A percentile compares a stretch with the other conserved stretches of the same genome.
Conservation (phyloP, 345 rosid genomes). For the Leavenworthia alabamica region DNA sequence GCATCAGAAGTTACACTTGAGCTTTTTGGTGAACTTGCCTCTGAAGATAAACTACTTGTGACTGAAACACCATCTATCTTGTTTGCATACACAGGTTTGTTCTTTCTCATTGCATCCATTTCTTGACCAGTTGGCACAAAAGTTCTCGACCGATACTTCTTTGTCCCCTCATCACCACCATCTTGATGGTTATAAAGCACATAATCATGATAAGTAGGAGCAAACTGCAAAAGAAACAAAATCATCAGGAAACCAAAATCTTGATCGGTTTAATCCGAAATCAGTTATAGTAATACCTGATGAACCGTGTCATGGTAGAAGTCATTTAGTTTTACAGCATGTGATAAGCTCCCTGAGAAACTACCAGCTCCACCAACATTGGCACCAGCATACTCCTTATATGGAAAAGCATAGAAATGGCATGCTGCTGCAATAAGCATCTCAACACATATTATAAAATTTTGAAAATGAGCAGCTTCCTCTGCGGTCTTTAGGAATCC, state of each 20-base stretch:
- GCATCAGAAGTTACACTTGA: constrained; percentile 33
- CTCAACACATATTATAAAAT: constrained; percentile 88
- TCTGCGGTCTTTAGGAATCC: constrained; percentile 68
- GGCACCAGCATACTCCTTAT: constrained; percentile 98
- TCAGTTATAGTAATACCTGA: constrained; percentile 65
- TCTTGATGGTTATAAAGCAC: constrained; percentile 84
- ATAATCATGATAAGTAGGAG: constrained; percentile 97
- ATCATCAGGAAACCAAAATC: constrained; percentile 1
- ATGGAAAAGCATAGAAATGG: constrained; percentile 92
- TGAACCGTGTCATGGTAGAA: constrained; percentile 97
- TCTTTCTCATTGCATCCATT: constrained; percentile 90
- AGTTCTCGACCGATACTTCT: constrained; percentile 86
- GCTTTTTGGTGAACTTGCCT: constrained; percentile 49
- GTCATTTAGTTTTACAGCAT: constrained; percentile 92
- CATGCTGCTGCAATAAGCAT: constrained; percentile 97
- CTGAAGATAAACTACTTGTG: constrained; percentile 61
- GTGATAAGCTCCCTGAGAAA: constrained; percentile 76
- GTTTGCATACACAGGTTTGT: constrained; percentile 56
- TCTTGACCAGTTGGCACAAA: constrained; percentile 98
- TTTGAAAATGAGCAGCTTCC: constrained; percentile 80
- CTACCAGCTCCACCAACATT: constrained; percentile 69
- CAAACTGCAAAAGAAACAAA: constrained; percentile 56
- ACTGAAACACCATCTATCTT: constrained; percentile 79
- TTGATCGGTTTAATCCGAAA: neutral
- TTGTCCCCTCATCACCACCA: constrained; percentile 74